Evolutionary conservation across 2,329 filamentous ascomycete genomes (phyloP).

Genomic region (Amesomyces nigricolor): DNA sequence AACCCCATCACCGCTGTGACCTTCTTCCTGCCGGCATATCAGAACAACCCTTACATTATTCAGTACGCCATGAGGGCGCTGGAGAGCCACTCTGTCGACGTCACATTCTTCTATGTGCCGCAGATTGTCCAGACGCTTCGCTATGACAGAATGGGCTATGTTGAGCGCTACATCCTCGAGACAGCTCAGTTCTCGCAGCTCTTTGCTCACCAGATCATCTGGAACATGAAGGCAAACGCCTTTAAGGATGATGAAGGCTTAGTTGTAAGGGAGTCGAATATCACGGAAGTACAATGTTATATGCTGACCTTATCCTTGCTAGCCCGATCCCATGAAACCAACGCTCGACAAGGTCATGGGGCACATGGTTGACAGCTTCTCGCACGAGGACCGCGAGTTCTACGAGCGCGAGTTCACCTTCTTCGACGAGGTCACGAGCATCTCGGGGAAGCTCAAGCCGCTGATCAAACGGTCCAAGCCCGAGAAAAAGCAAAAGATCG

Average conservation of each 20-base stretch:
- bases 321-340: conserved; percentile 89
- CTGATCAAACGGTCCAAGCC: conserved; percentile 88
- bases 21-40: conserved; percentile 85
- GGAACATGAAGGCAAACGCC: conserved; percentile 99
- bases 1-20: conserved; percentile 91
- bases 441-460: conserved; percentile 92
- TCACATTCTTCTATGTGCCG: conserved; percentile 98
- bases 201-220: conserved; percentile 98
- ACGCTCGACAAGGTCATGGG: conserved; percentile 86
- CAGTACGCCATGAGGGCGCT: conserved; percentile 96
- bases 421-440: conserved; percentile 91
- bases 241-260: conserved; percentile 95
- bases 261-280: conserved; percentile 54
- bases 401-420: conserved; percentile 96
- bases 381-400: conserved; percentile 70
- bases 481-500: conserved; percentile 98
- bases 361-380: conserved; percentile 78
- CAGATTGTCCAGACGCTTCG: conserved; percentile 94
- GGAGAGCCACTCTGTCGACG: conserved; percentile 90
- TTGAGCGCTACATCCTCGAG: conserved; percentile 93
- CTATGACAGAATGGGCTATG: conserved; percentile 89
- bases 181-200: conserved; percentile 96
- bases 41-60: conserved; percentile 85
- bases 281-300: background rate
- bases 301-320: conserved; percentile 9